These are phyloP conservation scores for Penicillium sp. DNA, from an alignment of 2,329 filamentous ascomycete species.

Conservation along the genomic window DNA sequence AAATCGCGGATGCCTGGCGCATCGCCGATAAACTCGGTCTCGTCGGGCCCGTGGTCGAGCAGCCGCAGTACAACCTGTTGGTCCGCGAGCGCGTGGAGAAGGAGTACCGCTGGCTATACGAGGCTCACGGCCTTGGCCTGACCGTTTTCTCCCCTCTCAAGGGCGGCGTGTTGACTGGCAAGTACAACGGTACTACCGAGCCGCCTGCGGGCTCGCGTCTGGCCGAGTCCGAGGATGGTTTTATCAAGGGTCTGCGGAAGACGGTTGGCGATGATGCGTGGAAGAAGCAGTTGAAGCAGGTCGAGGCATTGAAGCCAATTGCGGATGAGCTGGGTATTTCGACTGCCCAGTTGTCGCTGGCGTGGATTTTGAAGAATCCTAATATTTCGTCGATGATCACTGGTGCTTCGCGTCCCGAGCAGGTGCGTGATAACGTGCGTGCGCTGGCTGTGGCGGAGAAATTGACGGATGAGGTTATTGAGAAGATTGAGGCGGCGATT, in stretches of 20 bases:
- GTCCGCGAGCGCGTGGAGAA: conserved; percentile 63
- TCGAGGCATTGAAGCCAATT: conserved; percentile 56
- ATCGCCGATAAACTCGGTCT: conserved; percentile 62
- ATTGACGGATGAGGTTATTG: conserved; percentile 47
- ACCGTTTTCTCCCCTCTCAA: conserved; percentile 65
- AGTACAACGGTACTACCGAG: conserved; percentile 57
- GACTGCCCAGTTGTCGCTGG: conserved; percentile 56
- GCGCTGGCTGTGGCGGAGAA: conserved; percentile 48
- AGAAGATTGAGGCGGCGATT: conserved; percentile 47
- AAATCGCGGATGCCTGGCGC: conserved; percentile 65
- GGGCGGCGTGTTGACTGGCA: conserved; percentile 64
- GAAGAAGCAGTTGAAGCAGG: conserved; percentile 25
- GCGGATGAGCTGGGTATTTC: conserved; percentile 65
- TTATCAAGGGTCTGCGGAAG: conserved; percentile 51
- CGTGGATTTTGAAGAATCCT: conserved; percentile 58
- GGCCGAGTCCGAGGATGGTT: conserved; percentile 57
- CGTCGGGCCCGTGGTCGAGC: conserved; percentile 66
- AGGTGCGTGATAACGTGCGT: conserved; percentile 44
- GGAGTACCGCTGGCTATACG: conserved; percentile 63
- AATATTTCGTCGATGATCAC: conserved; percentile 58
- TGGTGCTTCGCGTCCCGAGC: conserved; percentile 48
- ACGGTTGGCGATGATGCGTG: conserved; percentile 45
- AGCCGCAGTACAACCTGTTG: conserved; percentile 68
- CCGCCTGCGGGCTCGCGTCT: conserved; percentile 62
- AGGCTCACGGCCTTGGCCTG: conserved; percentile 61